These are phyloP conservation scores for Strobilomyces dryophilus DNA, from an alignment of 768 basidiomycete genomes.

Conservation along the genomic window DNA sequence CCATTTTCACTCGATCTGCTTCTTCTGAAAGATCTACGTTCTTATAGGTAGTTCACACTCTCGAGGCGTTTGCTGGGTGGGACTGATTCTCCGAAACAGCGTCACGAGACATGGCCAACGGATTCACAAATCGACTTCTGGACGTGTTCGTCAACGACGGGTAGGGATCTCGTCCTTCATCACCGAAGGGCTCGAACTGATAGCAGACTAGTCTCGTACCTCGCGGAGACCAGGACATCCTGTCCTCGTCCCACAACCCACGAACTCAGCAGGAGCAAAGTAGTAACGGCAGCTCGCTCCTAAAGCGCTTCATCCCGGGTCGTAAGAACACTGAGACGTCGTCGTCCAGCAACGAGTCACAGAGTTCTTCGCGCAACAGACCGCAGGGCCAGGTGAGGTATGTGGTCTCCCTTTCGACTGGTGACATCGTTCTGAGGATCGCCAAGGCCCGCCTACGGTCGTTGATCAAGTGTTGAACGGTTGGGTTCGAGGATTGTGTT, in stretches of 20 bases:
- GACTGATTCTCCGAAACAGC: background rate
- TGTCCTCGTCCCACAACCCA: background rate
- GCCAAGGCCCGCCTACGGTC: slow-evolving; percentile 1
- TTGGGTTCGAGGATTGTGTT: background rate
- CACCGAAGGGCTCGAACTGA: background rate
- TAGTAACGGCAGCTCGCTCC: background rate
- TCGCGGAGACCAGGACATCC: background rate
- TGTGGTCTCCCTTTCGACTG: background rate
- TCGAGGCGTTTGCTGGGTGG: background rate
- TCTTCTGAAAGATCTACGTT: too few relatives aligned
- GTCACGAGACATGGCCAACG: background rate
- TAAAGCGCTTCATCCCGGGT: background rate
- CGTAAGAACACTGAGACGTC: background rate
- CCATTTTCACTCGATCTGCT: background rate
- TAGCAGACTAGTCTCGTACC: background rate
- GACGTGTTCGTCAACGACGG: background rate
- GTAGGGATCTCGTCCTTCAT: background rate
- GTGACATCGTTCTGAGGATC: background rate
- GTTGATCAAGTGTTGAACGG: background rate
- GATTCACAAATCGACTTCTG: background rate
- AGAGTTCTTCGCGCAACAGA: background rate
- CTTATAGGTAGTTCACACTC: background rate
- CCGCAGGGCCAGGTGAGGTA: background rate
- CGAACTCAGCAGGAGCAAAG: background rate
- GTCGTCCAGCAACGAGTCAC: background rate